Percentiles rank a stretch among this genome's conserved stretches.
These are phyloP conservation scores for Podaxis carcinomalis DNA, from an alignment of 768 basidiomycete genomes.

Conservation along the genomic window DNA sequence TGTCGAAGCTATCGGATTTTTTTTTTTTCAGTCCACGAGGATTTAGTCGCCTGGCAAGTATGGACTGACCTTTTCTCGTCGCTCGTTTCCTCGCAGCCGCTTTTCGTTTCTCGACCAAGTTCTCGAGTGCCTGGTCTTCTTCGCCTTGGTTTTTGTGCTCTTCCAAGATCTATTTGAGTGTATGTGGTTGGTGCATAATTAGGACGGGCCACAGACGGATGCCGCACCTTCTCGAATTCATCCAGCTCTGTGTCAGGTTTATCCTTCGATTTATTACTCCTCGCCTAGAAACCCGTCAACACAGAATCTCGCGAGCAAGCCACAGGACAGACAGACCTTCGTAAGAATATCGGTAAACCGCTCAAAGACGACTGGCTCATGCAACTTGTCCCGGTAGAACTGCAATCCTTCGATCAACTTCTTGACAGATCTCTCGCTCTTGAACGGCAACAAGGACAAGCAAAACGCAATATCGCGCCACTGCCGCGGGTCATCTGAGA, in stretches of 20 bases:
- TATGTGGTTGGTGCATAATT: neutral
- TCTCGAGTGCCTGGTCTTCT: conserved; percentile 89
- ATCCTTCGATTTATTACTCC: conserved; percentile 86
- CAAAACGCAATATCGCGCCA: conserved; percentile 99
- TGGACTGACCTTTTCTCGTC: conserved; percentile 36
- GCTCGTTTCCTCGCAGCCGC: conserved; percentile 73
- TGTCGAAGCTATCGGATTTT: neutral
- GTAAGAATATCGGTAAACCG: conserved; percentile 87
- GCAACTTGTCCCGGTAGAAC: conserved; percentile 94
- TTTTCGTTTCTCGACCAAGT: conserved; percentile 79
- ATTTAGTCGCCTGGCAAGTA: neutral
- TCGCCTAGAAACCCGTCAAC: conserved; percentile 48
- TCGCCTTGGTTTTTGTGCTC: conserved; percentile 81
- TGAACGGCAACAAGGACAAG: conserved; percentile 91
- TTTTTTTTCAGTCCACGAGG: neutral
- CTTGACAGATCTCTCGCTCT: conserved; percentile 94
- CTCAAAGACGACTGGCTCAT: conserved; percentile 77
- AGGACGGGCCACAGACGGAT: neutral
- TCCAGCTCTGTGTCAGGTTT: conserved; percentile 92
- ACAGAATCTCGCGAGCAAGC: neutral
- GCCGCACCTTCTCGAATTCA: conserved; percentile 82
- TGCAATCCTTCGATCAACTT: conserved; percentile 91
- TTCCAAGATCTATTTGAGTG: conserved; percentile 63
- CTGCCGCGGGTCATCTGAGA: conserved; percentile 84
- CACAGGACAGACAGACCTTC: conserved; percentile 61